A percentile compares a stretch with the other conserved stretches of the same genome.
Evolutionary conservation across 352 stramenopile species (phyloP).

Genomic region (Globisporangium barbulae): DNA sequence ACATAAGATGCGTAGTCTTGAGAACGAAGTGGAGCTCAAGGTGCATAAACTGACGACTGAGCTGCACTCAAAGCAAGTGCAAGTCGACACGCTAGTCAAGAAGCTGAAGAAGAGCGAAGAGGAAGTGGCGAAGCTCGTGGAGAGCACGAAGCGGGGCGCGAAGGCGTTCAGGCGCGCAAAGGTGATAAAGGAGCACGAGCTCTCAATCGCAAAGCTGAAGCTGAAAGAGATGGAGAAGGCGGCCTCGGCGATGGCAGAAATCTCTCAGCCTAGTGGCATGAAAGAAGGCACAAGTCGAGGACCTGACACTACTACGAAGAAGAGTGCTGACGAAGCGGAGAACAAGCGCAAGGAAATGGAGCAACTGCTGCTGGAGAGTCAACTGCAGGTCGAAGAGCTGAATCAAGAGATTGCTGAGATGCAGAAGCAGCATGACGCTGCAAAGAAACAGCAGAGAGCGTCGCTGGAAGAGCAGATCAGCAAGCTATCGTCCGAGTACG

Average conservation of each 20-base stretch:
- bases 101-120: conserved; percentile 57
- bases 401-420: conserved; percentile 51
- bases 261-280: conserved; percentile 15
- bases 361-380: conserved; percentile 42
- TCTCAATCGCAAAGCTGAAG: conserved; percentile 55
- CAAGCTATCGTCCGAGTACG: conserved; percentile 48
- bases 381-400: conserved; percentile 52
- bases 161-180: conserved; percentile 47
- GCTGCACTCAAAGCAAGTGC: conserved; percentile 54
- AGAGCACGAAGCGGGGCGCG: conserved; percentile 47
- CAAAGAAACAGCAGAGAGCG: conserved; percentile 34
- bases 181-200: conserved; percentile 61
- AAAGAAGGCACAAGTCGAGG: conserved; percentile 18
- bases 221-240: conserved; percentile 62
- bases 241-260: conserved; percentile 10
- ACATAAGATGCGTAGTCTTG: conserved; percentile 51
- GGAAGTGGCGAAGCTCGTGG: conserved; percentile 36
- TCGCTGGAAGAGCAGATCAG: conserved; percentile 37
- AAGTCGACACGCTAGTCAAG: conserved; percentile 53
- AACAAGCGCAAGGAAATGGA: conserved; percentile 47
- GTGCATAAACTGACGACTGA: conserved; percentile 50
- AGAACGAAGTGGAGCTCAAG: conserved; percentile 59
- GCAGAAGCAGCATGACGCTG: conserved; percentile 30
- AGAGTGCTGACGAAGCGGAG: conserved; percentile 16
- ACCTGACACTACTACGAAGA: conserved; percentile 19